Evolutionary conservation across 2,329 filamentous ascomycete species (phyloP), one percentile per base, ranked within the genome.

Genomic region (Gaeumannomyces tritici): DNA sequence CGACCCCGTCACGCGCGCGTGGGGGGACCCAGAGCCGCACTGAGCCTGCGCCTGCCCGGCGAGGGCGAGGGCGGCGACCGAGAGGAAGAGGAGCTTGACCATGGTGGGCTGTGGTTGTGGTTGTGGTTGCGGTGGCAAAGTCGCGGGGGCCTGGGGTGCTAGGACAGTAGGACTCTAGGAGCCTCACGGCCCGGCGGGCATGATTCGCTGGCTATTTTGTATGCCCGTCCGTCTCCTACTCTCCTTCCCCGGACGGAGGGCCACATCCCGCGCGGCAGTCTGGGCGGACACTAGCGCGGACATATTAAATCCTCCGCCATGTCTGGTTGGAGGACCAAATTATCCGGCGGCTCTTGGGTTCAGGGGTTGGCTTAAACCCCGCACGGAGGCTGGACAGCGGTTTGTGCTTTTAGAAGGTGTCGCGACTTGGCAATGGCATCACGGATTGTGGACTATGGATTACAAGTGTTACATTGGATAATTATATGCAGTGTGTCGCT

Each of bases 1-100:
- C 2, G 76, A 79, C 65, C 79, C 80, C 2, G 79, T 79, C 13
- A 83, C 79, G 13, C 65, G 73, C 21, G 77, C 79, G 63, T 80
- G 67, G 0, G 80, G 78, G 0, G 73, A 74, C 61, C 78, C 79
- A 27, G 79, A 73, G 63, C 80, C 80, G 67, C 80, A 82, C 64
- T 81, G 77, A 26, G 75, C 79, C 4, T 70, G 64, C 54, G 70
- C 75, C 13, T 67, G 55, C 11, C 76, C 74, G 60, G 71, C 69
- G 15, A 80, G 71, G 33, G 77, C 77, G 21, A 82, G 71, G 55
- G 73, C 73, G 29, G 75, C 73, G 29, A 75, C 70, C 13, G 79
- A 70, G 61, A 80, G 57, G 58, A 76, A 60, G 33, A 69, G 70
- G 60, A 51, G 21, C 21, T 11, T 51, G 42, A 51, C 21, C 42